These are phyloP conservation scores for Multifurca ochricompacta DNA, from an alignment of 768 basidiomycete genomes.

Conservation along the genomic window DNA sequence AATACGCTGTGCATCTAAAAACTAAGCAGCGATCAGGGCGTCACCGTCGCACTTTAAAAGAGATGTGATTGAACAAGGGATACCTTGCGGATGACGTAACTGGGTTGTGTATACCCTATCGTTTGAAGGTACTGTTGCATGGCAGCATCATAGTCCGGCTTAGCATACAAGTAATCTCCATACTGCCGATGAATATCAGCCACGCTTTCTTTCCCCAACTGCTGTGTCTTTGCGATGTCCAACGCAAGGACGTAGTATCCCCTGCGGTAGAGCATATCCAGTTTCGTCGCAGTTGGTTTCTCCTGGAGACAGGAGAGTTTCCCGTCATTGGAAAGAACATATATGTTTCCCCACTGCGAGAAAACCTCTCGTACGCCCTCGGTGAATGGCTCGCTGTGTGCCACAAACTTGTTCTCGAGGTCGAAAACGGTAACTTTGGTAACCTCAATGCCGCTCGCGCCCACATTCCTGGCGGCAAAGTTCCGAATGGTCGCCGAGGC, in stretches of 20 bases:
- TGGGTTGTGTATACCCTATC: constrained; percentile 81
- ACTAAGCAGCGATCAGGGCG: constrained; percentile 40
- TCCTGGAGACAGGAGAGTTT: constrained; percentile 66
- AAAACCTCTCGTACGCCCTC: constrained; percentile 80
- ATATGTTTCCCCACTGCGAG: constrained; percentile 74
- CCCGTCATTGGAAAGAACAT: constrained; percentile 71
- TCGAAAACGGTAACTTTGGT: constrained; percentile 84
- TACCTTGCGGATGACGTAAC: constrained; percentile 96
- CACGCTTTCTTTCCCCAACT: constrained; percentile 61
- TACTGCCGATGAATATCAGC: constrained; percentile 88
- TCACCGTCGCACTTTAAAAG: background rate
- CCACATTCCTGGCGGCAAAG: constrained; percentile 46
- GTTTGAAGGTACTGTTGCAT: constrained; percentile 92
- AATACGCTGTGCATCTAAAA: constrained; percentile 92
- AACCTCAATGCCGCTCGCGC: constrained; percentile 47
- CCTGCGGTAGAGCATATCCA: constrained; percentile 77
- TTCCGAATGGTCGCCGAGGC: constrained; percentile 71
- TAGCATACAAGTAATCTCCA: constrained; percentile 85
- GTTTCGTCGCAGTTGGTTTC: constrained; percentile 74
- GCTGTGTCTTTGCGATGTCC: constrained; percentile 72
- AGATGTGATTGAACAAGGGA: background rate
- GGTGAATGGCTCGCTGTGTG: constrained; percentile 72
- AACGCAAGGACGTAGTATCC: constrained; percentile 75
- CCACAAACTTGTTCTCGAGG: constrained; percentile 84
- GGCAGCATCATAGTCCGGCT: constrained; percentile 87